Evolutionary conservation across 345 rosid genomes (phyloP).

Genomic region (Passiflora organensis): DNA sequence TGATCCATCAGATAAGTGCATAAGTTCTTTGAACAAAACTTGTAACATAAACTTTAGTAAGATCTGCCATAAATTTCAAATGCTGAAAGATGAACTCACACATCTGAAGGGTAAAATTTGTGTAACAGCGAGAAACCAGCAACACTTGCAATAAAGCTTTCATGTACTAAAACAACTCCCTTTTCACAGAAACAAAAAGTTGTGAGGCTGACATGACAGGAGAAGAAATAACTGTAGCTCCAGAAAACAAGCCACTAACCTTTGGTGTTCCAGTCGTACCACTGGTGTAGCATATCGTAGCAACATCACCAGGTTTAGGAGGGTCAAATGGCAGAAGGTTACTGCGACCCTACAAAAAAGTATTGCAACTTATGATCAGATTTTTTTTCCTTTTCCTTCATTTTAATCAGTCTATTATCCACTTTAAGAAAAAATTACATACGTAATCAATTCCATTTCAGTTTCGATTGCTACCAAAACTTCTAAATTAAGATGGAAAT

Average conservation of each 20-base stretch:
- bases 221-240: conserved; percentile 12
- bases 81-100: conserved; percentile 19
- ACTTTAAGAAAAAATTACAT: too few species aligned
- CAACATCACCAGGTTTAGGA: conserved; percentile 28
- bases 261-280: conserved; percentile 35
- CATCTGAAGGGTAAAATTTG: conserved; percentile 21
- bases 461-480: neutral
- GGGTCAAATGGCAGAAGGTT: conserved; percentile 19
- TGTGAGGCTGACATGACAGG: conserved; percentile 7
- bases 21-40: neutral
- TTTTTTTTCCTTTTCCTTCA: too few species aligned
- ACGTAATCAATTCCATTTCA: too few species aligned
- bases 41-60: neutral
- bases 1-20: neutral
- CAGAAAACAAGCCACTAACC: conserved; percentile 10
- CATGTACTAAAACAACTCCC: conserved; percentile 33
- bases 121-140: conserved; percentile 14
- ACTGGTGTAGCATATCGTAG: conserved; percentile 34
- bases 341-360: conserved; percentile 37
- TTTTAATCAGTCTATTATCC: too few species aligned
- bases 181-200: conserved; percentile 13
- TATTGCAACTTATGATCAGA: too few species aligned
- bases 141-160: conserved; percentile 19
- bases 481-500: neutral
- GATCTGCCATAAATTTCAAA: conserved; percentile 7